A percentile compares a stretch with the other conserved stretches of the same genome.
These are phyloP conservation scores for Ogataea degrootiae DNA, from an alignment of 805 yeast species.

Conservation along the genomic window DNA sequence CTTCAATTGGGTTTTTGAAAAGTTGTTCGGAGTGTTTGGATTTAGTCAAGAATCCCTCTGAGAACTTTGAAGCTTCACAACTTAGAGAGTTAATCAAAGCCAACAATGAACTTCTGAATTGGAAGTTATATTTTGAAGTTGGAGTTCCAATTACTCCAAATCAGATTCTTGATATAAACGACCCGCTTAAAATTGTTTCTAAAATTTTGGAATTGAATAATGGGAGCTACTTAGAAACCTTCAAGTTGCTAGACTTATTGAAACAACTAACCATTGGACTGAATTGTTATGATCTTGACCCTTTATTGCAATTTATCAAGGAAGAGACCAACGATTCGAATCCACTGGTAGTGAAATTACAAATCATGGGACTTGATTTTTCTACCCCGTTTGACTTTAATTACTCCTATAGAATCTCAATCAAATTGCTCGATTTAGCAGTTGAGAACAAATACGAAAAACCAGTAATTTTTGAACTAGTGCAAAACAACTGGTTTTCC, in stretches of 20 bases:
- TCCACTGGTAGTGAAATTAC: conserved; percentile 26
- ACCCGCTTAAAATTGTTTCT: conserved; percentile 22
- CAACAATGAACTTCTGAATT: conserved; percentile 17
- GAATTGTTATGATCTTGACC: conserved; percentile 14
- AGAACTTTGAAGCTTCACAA: not conserved
- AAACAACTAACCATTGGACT: conserved; percentile 39
- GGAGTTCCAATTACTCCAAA: conserved; percentile 30
- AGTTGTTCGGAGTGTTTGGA: conserved; percentile 17
- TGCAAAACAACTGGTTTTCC: conserved; percentile 55
- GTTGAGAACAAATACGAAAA: conserved; percentile 3
- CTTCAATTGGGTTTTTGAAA: conserved; percentile 23
- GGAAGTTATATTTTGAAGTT: conserved; percentile 25
- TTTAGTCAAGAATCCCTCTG: conserved; percentile 6
- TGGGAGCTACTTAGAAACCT: conserved; percentile 41
- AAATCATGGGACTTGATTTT: conserved; percentile 55
- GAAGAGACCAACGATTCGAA: conserved; percentile 9
- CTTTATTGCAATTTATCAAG: conserved; percentile 2
- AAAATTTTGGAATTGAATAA: conserved; percentile 50
- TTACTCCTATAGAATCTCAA: conserved; percentile 45
- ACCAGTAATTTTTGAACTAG: conserved; percentile 10
- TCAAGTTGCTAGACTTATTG: conserved; percentile 37
- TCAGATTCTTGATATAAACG: conserved; percentile 18
- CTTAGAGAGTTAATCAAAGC: conserved; percentile 20
- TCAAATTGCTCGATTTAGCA: conserved; percentile 32
- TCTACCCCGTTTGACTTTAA: conserved; percentile 61